A percentile compares a stretch with the other conserved stretches of the same genome.
phyloP scores from a whole-genome alignment of 2,329 filamentous ascomycete genomes.

The Aureobasidium sp. region DNA sequence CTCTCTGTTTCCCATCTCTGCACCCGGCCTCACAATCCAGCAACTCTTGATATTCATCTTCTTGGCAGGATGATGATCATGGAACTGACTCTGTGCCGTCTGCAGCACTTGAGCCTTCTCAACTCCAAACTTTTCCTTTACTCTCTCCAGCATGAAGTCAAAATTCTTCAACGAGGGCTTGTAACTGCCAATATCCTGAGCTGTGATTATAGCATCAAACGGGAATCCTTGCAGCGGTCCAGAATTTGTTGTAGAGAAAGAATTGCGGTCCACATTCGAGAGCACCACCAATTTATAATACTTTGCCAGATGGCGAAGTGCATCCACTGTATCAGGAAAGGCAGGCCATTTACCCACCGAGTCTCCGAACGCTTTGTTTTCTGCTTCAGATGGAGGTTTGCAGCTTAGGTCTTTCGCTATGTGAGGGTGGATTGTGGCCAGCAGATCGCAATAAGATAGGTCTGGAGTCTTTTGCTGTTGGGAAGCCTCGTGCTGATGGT shows the following conservation, averaged over 20 bases:
- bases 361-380: conserved; percentile 37
- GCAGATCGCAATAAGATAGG: background rate
- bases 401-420: background rate
- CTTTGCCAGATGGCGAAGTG: conserved; percentile 40
- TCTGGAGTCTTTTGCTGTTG: conserved; percentile 2
- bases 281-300: conserved; percentile 53
- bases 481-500: conserved; percentile 36
- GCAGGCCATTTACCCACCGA: conserved; percentile 47
- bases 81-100: conserved; percentile 58
- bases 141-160: conserved; percentile 50
- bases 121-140: conserved; percentile 47
- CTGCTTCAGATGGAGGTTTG: conserved; percentile 22
- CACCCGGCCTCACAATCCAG: conserved; percentile 54
- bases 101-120: conserved; percentile 52
- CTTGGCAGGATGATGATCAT: conserved; percentile 60
- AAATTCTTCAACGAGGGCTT: conserved; percentile 62
- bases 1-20: conserved; percentile 37
- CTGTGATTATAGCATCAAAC: conserved; percentile 61
- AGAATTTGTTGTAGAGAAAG: conserved; percentile 41
- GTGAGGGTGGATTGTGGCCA: background rate
- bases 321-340: conserved; percentile 50
- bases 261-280: conserved; percentile 50
- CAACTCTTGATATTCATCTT: conserved; percentile 50
- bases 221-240: conserved; percentile 44
- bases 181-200: conserved; percentile 61